Evolutionary conservation across 73 alveolate species (phyloP), one percentile per base, ranked within the genome.

Genomic region (Tetrahymena thermophila): DNA sequence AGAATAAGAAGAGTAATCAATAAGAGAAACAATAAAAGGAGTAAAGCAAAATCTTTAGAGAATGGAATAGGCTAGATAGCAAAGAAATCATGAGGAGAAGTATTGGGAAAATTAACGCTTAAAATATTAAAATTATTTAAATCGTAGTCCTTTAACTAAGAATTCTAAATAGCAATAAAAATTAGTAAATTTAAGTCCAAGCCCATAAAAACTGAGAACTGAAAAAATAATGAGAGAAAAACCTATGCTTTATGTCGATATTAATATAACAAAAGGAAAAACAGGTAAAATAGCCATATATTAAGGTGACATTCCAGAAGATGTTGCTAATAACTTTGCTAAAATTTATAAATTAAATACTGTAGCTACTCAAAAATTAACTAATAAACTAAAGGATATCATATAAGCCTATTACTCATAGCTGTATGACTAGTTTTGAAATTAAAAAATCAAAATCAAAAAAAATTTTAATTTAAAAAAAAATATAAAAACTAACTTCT

Each of bases 171-270:
- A 50, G 31, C 10, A 50, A 14, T 25, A 50, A 16, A 14, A 50
- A 50, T 50, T 19, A 50, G 15, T 50, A 1, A 50, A 50, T 50
- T 14, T 50, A 16, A 50, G 28, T 50, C 83, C 83, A 21, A 19
- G 31, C 23, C 28, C 83, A 19, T 1, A 95, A 50, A 85, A 85
- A 9, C 23, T 37, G n/a, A 37, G 50, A 31, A 85, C 97, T 35
- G 95, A 95, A 21, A 42, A 56, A 34, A 93, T 50, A 50, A 37
- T 40, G 28, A 89, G 37, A 35, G 97, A 95, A 10, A 94, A 95
- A 34, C 97, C 97, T 6, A 95, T 95, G 84, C 44, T 95, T n/a
- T 95, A 71, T 95, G 37, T 95, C 19, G 97, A 95, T 85, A 84
- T 95, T 34, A 89, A 93, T 6, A 57, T 95, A 43, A 35, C 95